These are phyloP conservation scores for Phytophthora europaea DNA, from an alignment of 352 stramenopile genomes.

Conservation along the genomic window DNA sequence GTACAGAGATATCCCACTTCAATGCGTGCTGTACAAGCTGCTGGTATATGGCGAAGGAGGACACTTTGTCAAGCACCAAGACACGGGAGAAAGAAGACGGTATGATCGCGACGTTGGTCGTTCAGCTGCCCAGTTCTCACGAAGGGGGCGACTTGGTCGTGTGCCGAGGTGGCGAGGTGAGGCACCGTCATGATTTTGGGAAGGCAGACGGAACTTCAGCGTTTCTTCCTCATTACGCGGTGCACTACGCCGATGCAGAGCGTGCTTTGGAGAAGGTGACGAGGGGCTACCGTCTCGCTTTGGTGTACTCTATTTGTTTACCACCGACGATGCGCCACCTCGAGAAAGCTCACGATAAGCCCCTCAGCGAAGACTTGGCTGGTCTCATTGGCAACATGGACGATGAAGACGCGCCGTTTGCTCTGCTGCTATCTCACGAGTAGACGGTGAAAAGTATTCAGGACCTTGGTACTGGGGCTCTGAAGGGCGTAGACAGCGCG, in stretches of 20 bases:
- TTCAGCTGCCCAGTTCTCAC: slow-evolving; percentile 39
- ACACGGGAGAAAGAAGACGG: slow-evolving; percentile 58
- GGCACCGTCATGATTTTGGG: slow-evolving; percentile 27
- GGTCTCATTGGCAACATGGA: slow-evolving; percentile 41
- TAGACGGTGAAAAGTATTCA: slow-evolving; percentile 28
- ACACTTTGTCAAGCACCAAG: slow-evolving; percentile 52
- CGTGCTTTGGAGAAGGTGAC: slow-evolving; percentile 30
- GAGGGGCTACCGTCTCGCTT: slow-evolving; percentile 24
- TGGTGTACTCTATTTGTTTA: slow-evolving; percentile 33
- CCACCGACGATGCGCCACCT: slow-evolving; percentile 21
- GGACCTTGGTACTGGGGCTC: slow-evolving; percentile 14
- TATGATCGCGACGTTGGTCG: slow-evolving; percentile 57
- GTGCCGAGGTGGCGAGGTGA: slow-evolving; percentile 7
- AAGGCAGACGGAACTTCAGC: slow-evolving; percentile 17
- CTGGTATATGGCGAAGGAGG: slow-evolving; percentile 51
- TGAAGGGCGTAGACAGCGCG: slow-evolving; percentile 28
- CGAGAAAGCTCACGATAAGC: background rate
- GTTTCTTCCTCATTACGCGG: slow-evolving; percentile 22
- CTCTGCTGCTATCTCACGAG: slow-evolving; percentile 28
- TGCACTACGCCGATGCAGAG: slow-evolving; percentile 32
- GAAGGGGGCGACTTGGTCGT: slow-evolving; percentile 17
- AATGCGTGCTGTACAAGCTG: slow-evolving; percentile 51
- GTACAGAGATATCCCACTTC: slow-evolving; percentile 12
- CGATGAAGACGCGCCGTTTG: slow-evolving; percentile 33
- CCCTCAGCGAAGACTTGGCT: background rate